Evolutionary conservation across 1,284 basidiomycete genomes (phyloP), one percentile per base, ranked within the genome.

Genomic region (Puccinia triticina): DNA sequence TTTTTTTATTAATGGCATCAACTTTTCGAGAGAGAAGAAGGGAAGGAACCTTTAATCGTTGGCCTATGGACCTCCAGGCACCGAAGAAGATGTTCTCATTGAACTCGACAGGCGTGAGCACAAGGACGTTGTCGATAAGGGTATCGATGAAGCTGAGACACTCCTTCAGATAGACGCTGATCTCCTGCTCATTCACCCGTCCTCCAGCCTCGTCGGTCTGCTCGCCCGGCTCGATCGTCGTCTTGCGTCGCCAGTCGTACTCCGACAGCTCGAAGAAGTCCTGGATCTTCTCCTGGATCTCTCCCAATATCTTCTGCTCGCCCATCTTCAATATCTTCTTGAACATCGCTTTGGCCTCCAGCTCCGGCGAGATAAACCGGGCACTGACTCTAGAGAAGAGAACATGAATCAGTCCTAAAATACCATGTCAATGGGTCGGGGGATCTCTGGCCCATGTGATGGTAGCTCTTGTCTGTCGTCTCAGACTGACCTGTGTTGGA

Each of bases 101-200:
- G 87, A 95, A 93, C 8, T 89, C 88, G 82, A 94, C 92, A 83
- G 88, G 88, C 50, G 90, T 84, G 12, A 94, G 92, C 86, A 97
- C 92, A 74, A 93, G 90, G 26, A 98, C 92, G 43, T 93, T 93
- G 87, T 98, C 96, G 84, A 99, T 95, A 84, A 98, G 94, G 0
- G 96, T 97, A 57, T 93, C 94, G 66, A 99, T 89, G 93, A 96
- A 99, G 85, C 95, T 95, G 86, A 97, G 91, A 86, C 98, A 91
- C 87, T 98, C 97, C 86, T 94, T 93, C 11, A 99, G 90, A 87
- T 98, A 98, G 89, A 92, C 92, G 89, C 94, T 96, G 26, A 64
- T 32, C 43, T 57, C 55, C 29, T 69, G 37, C 32, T 61, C 37
- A 40, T 43, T 29, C 7, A 73, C 29, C 37, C 43, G 18, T 1